Conservation (phyloP, 176 grass and related monocot genomes). For the Aegilops tauschii region DNA sequence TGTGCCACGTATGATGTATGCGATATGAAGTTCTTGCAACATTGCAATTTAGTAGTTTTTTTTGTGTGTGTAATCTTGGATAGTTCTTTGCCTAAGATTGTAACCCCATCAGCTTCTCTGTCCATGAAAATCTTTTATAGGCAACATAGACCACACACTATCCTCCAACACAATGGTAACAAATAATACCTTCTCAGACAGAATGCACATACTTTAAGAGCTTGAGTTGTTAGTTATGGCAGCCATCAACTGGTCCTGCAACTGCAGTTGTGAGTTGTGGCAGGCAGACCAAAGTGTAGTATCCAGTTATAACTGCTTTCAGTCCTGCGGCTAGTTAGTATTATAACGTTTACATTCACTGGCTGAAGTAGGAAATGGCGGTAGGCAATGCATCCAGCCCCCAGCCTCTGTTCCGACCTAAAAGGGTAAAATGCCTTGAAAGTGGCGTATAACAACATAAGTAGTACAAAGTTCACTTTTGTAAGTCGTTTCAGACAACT, state of each 20-base stretch:
- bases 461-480: too few species aligned
- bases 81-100: neutral
- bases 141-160: too few species aligned
- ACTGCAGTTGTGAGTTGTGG: neutral
- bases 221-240: too few species aligned
- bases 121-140: neutral
- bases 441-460: neutral
- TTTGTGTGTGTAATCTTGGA: neutral
- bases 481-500: too few species aligned
- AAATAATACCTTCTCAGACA: neutral
- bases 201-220: neutral
- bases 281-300: neutral
- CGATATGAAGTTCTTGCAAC: neutral
- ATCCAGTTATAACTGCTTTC: neutral
- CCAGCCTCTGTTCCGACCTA: neutral
- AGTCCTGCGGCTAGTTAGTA: neutral
- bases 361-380: neutral
- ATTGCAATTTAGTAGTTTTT: neutral
- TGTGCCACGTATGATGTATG: constrained; percentile 10
- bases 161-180: neutral
- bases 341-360: neutral
- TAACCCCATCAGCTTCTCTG: neutral
- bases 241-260: neutral
- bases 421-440: neutral
- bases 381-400: neutral